Evolutionary conservation across 306 rosid species (phyloP).

Genomic region (Cucumis cinereus): DNA sequence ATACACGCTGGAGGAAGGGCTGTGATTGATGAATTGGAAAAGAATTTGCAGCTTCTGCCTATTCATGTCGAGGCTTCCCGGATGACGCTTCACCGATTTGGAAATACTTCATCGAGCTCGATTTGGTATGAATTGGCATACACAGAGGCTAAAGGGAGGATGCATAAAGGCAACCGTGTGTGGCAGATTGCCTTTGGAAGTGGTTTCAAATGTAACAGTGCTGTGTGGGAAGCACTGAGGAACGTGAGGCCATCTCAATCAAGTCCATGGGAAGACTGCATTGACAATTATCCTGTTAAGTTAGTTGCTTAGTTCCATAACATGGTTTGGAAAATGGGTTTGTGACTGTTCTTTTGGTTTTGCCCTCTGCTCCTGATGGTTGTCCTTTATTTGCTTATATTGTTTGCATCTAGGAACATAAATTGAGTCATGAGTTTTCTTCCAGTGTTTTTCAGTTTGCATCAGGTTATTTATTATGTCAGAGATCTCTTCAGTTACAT

Average conservation of each 20-base stretch:
- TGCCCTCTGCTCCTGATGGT: not conserved
- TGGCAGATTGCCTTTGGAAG: conserved; percentile 92
- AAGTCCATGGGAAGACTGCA: conserved; percentile 76
- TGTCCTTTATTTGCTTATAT: conserved; percentile 13
- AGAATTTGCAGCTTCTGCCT: conserved; percentile 49
- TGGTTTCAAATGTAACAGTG: conserved; percentile 76
- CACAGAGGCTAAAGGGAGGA: conserved; percentile 58
- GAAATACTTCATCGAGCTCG: conserved; percentile 77
- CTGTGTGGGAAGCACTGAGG: conserved; percentile 62
- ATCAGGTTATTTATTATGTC: not conserved
- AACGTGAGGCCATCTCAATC: conserved; percentile 43
- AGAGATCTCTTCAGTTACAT: conserved; percentile 1
- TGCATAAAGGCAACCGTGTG: conserved; percentile 50
- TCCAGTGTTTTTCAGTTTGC: not conserved
- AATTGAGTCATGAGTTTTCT: not conserved
- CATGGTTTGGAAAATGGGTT: conserved; percentile 16
- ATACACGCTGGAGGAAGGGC: conserved; percentile 77
- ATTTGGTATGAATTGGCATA: conserved; percentile 75
- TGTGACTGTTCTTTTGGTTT: conserved; percentile 4
- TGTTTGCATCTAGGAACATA: conserved; percentile 4
- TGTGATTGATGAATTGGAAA: conserved; percentile 76
- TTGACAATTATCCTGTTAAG: conserved; percentile 53
- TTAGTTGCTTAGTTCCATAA: conserved; percentile 22
- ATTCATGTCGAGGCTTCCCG: conserved; percentile 73
- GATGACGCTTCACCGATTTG: conserved; percentile 69